Conservation (phyloP, 257 asterid genomes). For the Salvia rosmarinus region DNA sequence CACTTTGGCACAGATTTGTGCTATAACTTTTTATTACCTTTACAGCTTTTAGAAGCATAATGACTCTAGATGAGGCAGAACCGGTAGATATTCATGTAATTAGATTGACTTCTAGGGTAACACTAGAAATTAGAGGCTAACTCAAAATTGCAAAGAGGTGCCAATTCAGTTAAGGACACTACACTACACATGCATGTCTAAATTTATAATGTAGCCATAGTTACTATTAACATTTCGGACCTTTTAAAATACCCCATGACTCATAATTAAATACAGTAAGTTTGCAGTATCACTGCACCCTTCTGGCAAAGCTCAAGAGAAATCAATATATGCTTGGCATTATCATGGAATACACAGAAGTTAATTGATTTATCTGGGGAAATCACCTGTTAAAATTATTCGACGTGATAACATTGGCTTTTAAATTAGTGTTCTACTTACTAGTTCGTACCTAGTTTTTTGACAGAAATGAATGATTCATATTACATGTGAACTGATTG, state of each 20-base stretch:
- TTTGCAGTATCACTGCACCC: constrained; percentile 2
- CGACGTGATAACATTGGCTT: no score
- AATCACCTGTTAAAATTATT: no score
- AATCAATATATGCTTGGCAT: not conserved
- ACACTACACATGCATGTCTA: no score
- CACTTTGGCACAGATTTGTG: constrained; percentile 15
- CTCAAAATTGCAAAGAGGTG: not conserved
- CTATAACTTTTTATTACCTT: not conserved
- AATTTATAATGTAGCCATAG: not conserved
- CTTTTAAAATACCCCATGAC: not conserved
- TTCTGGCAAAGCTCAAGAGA: not conserved
- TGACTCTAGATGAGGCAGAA: constrained; percentile 3
- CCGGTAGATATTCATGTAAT: constrained; percentile 1
- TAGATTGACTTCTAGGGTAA: constrained; percentile 14
- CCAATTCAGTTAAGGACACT: not conserved
- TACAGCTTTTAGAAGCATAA: not conserved
- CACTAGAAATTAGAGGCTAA: not conserved
- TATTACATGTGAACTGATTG: no score
- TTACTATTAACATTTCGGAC: no score
- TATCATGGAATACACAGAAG: not conserved
- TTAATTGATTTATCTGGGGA: no score
- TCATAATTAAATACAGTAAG: not conserved
- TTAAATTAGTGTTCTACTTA: no score
- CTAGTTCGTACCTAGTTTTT: no score
- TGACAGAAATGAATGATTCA: no score